Base-by-base conservation (phyloP, 345 rosid genomes). In the Hibiscus tridactylites region DNA sequence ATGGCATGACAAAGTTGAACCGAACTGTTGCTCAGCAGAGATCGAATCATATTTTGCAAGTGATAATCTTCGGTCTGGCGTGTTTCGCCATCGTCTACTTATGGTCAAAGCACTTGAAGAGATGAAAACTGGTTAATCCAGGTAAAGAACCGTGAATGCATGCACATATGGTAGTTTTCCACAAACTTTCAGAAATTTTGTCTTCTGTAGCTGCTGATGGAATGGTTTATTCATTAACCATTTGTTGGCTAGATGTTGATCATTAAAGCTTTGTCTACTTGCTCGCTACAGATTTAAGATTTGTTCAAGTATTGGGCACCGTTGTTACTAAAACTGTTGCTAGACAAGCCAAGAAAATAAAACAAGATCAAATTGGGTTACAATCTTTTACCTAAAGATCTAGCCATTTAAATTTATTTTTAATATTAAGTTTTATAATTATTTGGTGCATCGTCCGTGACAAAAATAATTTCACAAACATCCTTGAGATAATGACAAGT, bases 1-100 rank as follows among this genome's bases (percentile, higher is more conserved):
- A 28, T 16, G 57, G 74, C 16, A 42, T 71, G 74, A 59, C 35
- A 42, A 71, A 62, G 74, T 59, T 71, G 66, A 71, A 71, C 44
- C 29, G 29, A 42, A 71, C 63, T 26, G 66, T 59, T 47, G 24
- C 63, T 26, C 44, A 26, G 39, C 66, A 59, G 63, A 59, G 64
- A 71, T 71, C 66, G 13, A 71, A 59, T 42, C 66, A 71, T 28
- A 28, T 71, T 61, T 59, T 71, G 66, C 74, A 71, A 59, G 65
- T 59, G 26, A 59, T 59, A 19, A 13, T 71, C 19, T 71, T 71
- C 6, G 57, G 74, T 21, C 39, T 71, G 0, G 19, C 35, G 24
- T 71, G 65, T 59, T 71, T 71, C 39, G 24, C 39, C 39, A 26
- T 71, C 17, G 10, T 71, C 26, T 71, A 59, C 65, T 16, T 71